Evolutionary conservation across 768 basidiomycete genomes (phyloP).

Genomic region (Lentinula lateritia): DNA sequence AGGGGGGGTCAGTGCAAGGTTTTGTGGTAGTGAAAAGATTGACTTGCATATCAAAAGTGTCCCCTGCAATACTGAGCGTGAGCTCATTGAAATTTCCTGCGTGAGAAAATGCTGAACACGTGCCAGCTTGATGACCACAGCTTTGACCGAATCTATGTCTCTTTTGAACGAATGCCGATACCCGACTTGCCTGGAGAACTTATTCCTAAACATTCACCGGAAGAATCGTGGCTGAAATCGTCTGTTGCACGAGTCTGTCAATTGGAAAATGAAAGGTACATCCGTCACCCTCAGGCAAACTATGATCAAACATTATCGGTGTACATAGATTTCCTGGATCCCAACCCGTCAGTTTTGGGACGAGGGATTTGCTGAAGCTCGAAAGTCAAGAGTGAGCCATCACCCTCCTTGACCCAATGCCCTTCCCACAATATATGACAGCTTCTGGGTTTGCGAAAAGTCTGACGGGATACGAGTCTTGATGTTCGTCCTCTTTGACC

Average conservation of each 20-base stretch:
- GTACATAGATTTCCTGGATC: constrained; percentile 81
- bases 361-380: constrained; percentile 63
- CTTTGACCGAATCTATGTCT: not conserved
- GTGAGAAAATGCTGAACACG: not conserved
- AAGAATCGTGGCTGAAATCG: constrained; percentile 60
- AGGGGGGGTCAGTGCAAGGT: constrained; percentile 16
- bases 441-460: constrained; percentile 99
- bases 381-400: constrained; percentile 74
- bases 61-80: constrained; percentile 40
- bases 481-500: constrained; percentile 67
- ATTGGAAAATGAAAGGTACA: constrained; percentile 60
- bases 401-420: not conserved
- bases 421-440: constrained; percentile 22
- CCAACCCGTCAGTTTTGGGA: constrained; percentile 89
- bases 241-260: constrained; percentile 63
- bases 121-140: not conserved
- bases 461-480: constrained; percentile 93
- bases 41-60: constrained; percentile 76
- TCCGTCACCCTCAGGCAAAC: constrained; percentile 7
- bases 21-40: constrained; percentile 35
- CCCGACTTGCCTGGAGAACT: constrained; percentile 69
- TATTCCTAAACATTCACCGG: constrained; percentile 47
- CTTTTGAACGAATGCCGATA: constrained; percentile 35
- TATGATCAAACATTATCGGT: constrained; percentile 6
- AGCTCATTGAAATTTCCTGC: not conserved